A percentile compares a stretch with the other conserved stretches of the same genome.
phyloP scores from a whole-genome alignment of 768 basidiomycete species.

The Vishniacozyma victoriae region DNA sequence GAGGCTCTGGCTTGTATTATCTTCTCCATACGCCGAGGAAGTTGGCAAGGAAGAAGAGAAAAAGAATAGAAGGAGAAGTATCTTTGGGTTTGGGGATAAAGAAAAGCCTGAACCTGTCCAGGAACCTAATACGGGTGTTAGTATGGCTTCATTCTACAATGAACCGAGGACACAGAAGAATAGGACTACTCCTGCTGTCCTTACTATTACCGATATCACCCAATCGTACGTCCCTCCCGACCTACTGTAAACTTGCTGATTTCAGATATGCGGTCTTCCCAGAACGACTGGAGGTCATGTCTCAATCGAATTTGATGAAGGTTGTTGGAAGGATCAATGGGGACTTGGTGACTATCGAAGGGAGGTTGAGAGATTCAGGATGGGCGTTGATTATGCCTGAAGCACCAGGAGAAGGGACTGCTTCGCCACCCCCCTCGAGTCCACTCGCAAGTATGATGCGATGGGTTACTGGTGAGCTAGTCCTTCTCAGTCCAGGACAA shows the following conservation, averaged over 20 bases:
- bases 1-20: conserved; percentile 74
- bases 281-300: conserved; percentile 87
- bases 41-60: conserved; percentile 29
- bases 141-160: conserved; percentile 48
- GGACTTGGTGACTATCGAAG: conserved; percentile 64
- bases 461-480: conserved; percentile 72
- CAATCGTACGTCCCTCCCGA: conserved; percentile 57
- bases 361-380: conserved; percentile 58
- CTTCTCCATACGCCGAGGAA: conserved; percentile 44
- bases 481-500: conserved; percentile 1
- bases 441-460: conserved; percentile 78
- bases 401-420: conserved; percentile 25
- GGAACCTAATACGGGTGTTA: conserved; percentile 33
- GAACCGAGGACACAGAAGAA: conserved; percentile 44
- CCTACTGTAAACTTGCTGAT: not conserved
- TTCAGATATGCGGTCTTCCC: conserved; percentile 75
- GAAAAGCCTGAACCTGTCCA: conserved; percentile 16
- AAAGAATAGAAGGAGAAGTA: conserved; percentile 59
- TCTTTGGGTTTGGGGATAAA: conserved; percentile 39
- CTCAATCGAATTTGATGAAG: conserved; percentile 82
- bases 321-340: conserved; percentile 77
- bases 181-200: conserved; percentile 64
- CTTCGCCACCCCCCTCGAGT: conserved; percentile 31
- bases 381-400: conserved; percentile 92
- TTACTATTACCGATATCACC: conserved; percentile 64